phyloP scores from a whole-genome alignment of 768 basidiomycete genomes.

The Leccinum sublutescens region DNA sequence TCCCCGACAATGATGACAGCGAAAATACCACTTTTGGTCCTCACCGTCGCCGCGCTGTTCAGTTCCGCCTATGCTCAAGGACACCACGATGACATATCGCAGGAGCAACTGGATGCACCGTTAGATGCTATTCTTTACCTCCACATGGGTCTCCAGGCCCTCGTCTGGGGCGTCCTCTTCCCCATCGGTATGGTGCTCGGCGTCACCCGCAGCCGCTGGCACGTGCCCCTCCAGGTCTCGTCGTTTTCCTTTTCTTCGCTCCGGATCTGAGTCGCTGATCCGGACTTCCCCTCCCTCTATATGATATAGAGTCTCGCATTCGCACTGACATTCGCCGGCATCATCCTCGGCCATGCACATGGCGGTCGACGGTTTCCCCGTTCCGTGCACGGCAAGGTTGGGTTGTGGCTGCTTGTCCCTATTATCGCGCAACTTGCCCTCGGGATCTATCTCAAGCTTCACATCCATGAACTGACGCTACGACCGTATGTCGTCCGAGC shows the following conservation, averaged over 20 bases:
- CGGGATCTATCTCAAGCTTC: slow-evolving; percentile 90
- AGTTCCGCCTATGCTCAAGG: slow-evolving; percentile 43
- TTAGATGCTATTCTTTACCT: slow-evolving; percentile 79
- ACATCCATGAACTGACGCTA: slow-evolving; percentile 75
- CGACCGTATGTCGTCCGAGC: slow-evolving; percentile 67
- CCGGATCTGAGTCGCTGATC: neutral
- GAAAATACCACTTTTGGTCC: neutral
- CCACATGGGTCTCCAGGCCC: slow-evolving; percentile 75
- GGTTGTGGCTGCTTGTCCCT: slow-evolving; percentile 52
- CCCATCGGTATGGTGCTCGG: slow-evolving; percentile 82
- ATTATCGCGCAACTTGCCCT: slow-evolving; percentile 64
- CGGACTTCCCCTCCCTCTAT: neutral
- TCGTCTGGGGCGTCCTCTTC: slow-evolving; percentile 85
- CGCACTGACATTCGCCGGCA: slow-evolving; percentile 67
- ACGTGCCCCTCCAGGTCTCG: slow-evolving; percentile 77
- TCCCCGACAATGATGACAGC: slow-evolving; percentile 3
- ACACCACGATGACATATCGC: slow-evolving; percentile 59
- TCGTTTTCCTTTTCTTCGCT: neutral
- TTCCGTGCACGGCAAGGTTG: slow-evolving; percentile 71
- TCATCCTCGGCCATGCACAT: slow-evolving; percentile 82
- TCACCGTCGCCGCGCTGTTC: slow-evolving; percentile 9
- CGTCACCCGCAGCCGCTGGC: slow-evolving; percentile 76
- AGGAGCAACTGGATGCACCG: slow-evolving; percentile 62
- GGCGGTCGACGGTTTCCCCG: slow-evolving; percentile 72
- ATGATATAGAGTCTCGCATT: slow-evolving; percentile 57